Base-by-base conservation (phyloP, 345 rosid species). In the Trapa bicornis region DNA sequence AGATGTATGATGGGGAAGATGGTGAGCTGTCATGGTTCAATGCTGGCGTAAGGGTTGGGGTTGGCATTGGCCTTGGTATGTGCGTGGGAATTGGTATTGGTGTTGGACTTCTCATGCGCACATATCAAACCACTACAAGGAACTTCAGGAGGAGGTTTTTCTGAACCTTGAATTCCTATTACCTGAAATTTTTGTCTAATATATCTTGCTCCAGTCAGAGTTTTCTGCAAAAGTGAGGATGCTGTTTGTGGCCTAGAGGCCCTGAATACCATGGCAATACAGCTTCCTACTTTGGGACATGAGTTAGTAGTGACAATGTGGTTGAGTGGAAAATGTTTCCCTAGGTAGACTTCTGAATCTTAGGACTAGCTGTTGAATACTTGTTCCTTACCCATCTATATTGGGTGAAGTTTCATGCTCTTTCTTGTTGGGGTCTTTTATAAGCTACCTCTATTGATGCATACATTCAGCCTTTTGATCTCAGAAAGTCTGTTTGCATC, bases 51-150 rank as follows among this genome's bases (percentile, higher is more conserved):
- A 83, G 97, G 81, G 97, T 90, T 36, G 97, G 97, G 67, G 97
- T 90, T 38, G 97, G 97, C 69, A 90, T 90, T 78, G 96, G 98
- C 67, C 94, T 90, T 3, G 97, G 97, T 43, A 86, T 87, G 97
- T 93, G 98, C 65, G 75, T 93, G 14, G 97, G 97, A 47, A 69
- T 90, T 6, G 97, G 98, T 63, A 79, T 93, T 72, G 98, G 98
- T 57, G 96, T 88, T 72, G 98, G 98, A 62, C 75, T 93, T 68
- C 92, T 93, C 54, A 87, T 93, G 96, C 93, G 92, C 7, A 88
- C 98, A 0, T 93, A 93, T 79, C 97, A 88, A 82, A 81, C 90
- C 45, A 87, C 97, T n/a, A 88, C 94, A n/a, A 80, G 97, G 72
- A 90, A 80, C 75, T 85, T 93, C 73, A 87, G 96, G 83, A 85